Evolutionary conservation across 2,329 filamentous ascomycete genomes (phyloP).

Genomic region (Clonostachys solani): DNA sequence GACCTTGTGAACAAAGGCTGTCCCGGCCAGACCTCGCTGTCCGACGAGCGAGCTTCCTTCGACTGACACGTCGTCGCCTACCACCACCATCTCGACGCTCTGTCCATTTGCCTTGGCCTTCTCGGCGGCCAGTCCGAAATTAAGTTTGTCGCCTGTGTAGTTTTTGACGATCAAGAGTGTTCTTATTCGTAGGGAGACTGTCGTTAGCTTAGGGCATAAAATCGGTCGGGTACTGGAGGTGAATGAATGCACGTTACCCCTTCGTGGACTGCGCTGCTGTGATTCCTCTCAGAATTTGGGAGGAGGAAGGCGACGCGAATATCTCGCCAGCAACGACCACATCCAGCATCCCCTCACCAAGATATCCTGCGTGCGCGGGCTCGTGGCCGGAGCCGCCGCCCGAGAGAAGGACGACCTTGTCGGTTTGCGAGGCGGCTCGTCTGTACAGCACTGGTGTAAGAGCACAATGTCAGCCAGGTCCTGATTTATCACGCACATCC

Average conservation of each 20-base stretch:
- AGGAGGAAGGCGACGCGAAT: conserved; percentile 75
- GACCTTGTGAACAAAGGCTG: conserved; percentile 88
- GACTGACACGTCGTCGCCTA: conserved; percentile 89
- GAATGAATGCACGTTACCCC: no score
- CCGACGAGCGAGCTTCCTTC: conserved; percentile 83
- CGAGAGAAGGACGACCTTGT: conserved; percentile 75
- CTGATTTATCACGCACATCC: conserved; percentile 31
- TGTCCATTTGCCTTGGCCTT: conserved; percentile 80
- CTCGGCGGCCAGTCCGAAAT: conserved; percentile 91
- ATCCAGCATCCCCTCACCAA: conserved; percentile 76
- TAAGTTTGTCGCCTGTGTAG: conserved; percentile 84
- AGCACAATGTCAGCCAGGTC: no score
- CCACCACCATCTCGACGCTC: conserved; percentile 82
- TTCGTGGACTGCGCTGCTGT: conserved; percentile 33
- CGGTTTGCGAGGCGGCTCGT: conserved; percentile 17
- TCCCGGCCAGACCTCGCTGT: conserved; percentile 84
- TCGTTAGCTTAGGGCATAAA: no score
- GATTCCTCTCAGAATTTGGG: conserved; percentile 78
- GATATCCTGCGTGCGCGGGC: conserved; percentile 80
- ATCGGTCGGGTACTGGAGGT: no score
- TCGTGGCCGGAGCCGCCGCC: conserved; percentile 91
- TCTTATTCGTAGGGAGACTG: no score
- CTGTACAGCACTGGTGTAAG: no score
- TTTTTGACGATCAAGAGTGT: conserved; percentile 85
- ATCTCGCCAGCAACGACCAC: conserved; percentile 84